Evolutionary conservation across 805 yeast species (phyloP).

Genomic region (Zygosaccharomyces rouxii): DNA sequence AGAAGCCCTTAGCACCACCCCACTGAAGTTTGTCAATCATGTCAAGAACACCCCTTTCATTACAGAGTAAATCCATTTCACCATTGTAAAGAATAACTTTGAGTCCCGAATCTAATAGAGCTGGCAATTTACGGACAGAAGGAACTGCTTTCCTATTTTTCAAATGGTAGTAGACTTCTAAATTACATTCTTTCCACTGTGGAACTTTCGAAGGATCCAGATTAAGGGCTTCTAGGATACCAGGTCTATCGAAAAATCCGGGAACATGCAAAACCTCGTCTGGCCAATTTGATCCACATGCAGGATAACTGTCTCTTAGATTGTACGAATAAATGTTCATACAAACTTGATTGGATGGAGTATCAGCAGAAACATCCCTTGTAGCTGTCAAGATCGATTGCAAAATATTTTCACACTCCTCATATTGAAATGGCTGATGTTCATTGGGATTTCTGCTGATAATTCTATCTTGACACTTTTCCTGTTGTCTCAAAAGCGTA

Average conservation of each 20-base stretch:
- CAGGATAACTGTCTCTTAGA: conserved; percentile 66
- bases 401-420: conserved; percentile 44
- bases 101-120: conserved; percentile 47
- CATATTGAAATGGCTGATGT: conserved; percentile 28
- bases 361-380: conserved; percentile 18
- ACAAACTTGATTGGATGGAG: conserved; percentile 45
- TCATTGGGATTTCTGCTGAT: conserved; percentile 25
- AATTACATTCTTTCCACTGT: conserved; percentile 76
- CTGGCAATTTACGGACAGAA: conserved; percentile 63
- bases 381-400: conserved; percentile 31
- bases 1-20: conserved; percentile 48
- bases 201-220: conserved; percentile 37
- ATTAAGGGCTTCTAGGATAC: conserved; percentile 52
- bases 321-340: conserved; percentile 79
- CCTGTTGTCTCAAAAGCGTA: conserved; percentile 46
- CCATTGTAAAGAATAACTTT: conserved; percentile 80
- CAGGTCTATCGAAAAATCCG: conserved; percentile 47
- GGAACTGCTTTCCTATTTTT: conserved; percentile 52
- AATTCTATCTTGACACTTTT: conserved; percentile 55
- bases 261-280: conserved; percentile 49
- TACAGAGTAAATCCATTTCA: conserved; percentile 84
- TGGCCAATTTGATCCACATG: conserved; percentile 95
- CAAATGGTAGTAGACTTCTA: conserved; percentile 50
- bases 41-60: conserved; percentile 67
- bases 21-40: conserved; percentile 60